Conservation (phyloP, 2,329 filamentous ascomycete species). For the Neospermospora avenae region DNA sequence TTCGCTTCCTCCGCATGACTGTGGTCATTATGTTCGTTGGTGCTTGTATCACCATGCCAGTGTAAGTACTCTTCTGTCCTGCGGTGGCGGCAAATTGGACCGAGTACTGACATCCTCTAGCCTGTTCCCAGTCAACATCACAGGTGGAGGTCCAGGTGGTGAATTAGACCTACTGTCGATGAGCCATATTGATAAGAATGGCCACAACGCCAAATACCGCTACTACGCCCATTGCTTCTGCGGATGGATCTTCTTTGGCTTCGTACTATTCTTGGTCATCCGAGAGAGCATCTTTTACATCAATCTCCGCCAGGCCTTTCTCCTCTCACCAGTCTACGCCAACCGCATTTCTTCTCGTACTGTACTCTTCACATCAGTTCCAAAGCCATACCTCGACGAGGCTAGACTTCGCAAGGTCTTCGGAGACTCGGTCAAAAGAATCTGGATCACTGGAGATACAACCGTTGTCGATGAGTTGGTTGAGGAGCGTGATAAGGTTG, state of each 20-base stretch:
- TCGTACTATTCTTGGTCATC: constrained; percentile 84
- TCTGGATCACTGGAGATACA: constrained; percentile 81
- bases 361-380: constrained; percentile 84
- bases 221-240: constrained; percentile 81
- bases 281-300: constrained; percentile 89
- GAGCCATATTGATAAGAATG: constrained; percentile 62
- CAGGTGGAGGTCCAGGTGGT: constrained; percentile 60
- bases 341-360: constrained; percentile 86
- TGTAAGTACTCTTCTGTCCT: constrained; percentile 38
- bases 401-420: constrained; percentile 77
- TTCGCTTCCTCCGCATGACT: constrained; percentile 81
- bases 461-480: constrained; percentile 77
- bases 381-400: constrained; percentile 72
- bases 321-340: constrained; percentile 79
- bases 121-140: constrained; percentile 78
- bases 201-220: constrained; percentile 51
- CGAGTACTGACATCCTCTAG: constrained; percentile 2
- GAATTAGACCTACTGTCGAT: constrained; percentile 79
- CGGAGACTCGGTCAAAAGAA: constrained; percentile 72
- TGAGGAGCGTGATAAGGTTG: constrained; percentile 74
- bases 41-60: constrained; percentile 78
- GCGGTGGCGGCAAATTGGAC: background rate
- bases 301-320: constrained; percentile 88
- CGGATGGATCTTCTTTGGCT: constrained; percentile 80
- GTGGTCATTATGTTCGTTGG: constrained; percentile 80